Conservation (phyloP, 2,329 filamentous ascomycete genomes). For the Didymella sp. region DNA sequence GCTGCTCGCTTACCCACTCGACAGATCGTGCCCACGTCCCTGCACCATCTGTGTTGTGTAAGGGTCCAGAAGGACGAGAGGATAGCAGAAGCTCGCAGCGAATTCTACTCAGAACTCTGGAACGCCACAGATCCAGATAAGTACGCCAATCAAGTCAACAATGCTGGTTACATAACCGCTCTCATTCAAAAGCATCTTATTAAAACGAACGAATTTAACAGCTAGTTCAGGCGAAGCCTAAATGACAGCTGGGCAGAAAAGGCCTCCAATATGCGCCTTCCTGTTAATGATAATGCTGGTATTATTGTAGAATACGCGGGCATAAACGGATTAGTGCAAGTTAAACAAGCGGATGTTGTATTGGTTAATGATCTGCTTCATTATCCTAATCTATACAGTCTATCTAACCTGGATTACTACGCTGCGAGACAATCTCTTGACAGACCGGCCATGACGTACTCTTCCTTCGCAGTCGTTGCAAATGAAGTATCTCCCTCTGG, state of each 20-base stretch:
- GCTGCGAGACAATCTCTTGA: conserved; percentile 71
- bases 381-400: conserved; percentile 63
- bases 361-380: conserved; percentile 70
- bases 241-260: conserved; percentile 68
- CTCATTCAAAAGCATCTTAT: conserved; percentile 64
- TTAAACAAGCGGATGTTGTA: conserved; percentile 76
- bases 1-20: no score
- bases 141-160: conserved; percentile 71
- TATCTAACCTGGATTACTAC: conserved; percentile 71
- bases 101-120: no score
- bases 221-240: conserved; percentile 59
- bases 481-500: conserved; percentile 70
- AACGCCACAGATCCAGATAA: conserved; percentile 77
- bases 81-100: no score
- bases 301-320: conserved; percentile 70
- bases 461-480: conserved; percentile 71
- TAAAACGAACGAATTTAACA: conserved; percentile 64
- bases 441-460: conserved; percentile 77
- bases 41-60: no score
- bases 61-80: no score
- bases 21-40: no score
- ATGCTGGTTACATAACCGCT: conserved; percentile 72
- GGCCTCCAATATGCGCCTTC: conserved; percentile 63
- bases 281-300: conserved; percentile 60
- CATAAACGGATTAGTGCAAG: conserved; percentile 70